Conservation (phyloP, 176 grass and related monocot genomes). For the Aechmea fasciata region DNA sequence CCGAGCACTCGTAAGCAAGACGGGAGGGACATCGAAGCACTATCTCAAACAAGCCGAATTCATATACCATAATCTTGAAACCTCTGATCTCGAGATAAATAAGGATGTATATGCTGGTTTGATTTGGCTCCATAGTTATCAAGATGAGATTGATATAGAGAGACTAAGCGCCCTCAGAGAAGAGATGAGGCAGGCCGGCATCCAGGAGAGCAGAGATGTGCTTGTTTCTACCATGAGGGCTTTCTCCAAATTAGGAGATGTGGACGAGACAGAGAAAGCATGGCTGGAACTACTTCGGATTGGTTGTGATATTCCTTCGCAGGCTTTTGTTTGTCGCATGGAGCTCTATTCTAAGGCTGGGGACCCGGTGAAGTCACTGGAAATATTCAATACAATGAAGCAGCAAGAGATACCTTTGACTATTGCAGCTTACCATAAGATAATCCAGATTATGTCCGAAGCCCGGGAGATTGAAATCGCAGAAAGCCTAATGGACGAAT, state of each 20-base stretch:
- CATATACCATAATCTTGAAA: conserved; percentile 75
- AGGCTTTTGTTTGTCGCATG: conserved; percentile 86
- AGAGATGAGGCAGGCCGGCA: conserved; percentile 51
- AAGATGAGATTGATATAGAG: conserved; percentile 73
- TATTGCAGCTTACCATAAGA: conserved; percentile 82
- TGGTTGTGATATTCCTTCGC: conserved; percentile 52
- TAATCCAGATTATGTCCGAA: conserved; percentile 80
- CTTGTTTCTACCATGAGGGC: conserved; percentile 82
- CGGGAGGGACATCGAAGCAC: conserved; percentile 60
- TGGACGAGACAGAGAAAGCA: conserved; percentile 62
- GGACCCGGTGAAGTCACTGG: conserved; percentile 72
- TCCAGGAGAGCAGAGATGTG: conserved; percentile 71
- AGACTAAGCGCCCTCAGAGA: conserved; percentile 58
- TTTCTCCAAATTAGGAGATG: conserved; percentile 75
- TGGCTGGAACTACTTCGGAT: conserved; percentile 55
- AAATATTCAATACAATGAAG: conserved; percentile 87
- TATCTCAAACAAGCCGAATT: conserved; percentile 88
- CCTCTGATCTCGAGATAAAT: conserved; percentile 49
- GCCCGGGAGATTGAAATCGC: conserved; percentile 38
- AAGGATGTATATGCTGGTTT: conserved; percentile 77
- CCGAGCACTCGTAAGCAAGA: conserved; percentile 57
- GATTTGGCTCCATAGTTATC: conserved; percentile 96
- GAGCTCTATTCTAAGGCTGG: conserved; percentile 49
- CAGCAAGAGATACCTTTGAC: conserved; percentile 38
- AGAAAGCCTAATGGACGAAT: conserved; percentile 66